Percentiles rank a stretch among this genome's conserved stretches.
Conservation (phyloP, 2,329 filamentous ascomycete species). For the Exophiala sideris region DNA sequence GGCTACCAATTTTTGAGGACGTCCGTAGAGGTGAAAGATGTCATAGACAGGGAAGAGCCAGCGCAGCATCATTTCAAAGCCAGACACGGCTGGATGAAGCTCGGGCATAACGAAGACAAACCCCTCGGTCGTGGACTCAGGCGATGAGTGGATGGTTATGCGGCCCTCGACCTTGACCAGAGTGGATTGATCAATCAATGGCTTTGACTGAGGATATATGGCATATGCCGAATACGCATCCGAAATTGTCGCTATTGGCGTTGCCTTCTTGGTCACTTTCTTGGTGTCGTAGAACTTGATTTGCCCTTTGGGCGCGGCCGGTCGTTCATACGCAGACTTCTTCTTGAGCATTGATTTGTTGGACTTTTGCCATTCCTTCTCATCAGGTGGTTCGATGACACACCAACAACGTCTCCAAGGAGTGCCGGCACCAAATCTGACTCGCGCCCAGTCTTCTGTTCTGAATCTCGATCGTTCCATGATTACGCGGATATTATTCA, state of each 20-base stretch:
- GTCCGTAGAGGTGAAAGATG: slow-evolving; percentile 85
- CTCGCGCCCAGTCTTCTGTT: slow-evolving; percentile 89
- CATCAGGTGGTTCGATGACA: slow-evolving; percentile 85
- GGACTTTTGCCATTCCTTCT: slow-evolving; percentile 82
- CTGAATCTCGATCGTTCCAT: slow-evolving; percentile 76
- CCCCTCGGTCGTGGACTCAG: slow-evolving; percentile 76
- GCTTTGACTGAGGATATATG: slow-evolving; percentile 92
- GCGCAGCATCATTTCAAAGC: slow-evolving; percentile 91
- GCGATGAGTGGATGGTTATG: slow-evolving; percentile 79
- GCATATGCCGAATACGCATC: slow-evolving; percentile 91
- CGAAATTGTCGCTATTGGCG: slow-evolving; percentile 85
- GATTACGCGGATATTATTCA: slow-evolving; percentile 88
- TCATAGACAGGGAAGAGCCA: slow-evolving; percentile 94
- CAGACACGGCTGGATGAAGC: slow-evolving; percentile 81
- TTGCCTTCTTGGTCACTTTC: slow-evolving; percentile 77
- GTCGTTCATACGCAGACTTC: slow-evolving; percentile 76
- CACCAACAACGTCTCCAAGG: slow-evolving; percentile 98
- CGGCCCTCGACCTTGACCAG: slow-evolving; percentile 89
- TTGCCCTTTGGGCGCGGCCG: slow-evolving; percentile 72
- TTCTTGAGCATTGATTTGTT: slow-evolving; percentile 75
- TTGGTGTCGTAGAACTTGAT: slow-evolving; percentile 96
- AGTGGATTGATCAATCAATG: slow-evolving; percentile 89
- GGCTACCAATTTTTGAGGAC: slow-evolving; percentile 79
- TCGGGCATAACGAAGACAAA: slow-evolving; percentile 99
- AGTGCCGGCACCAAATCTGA: slow-evolving; percentile 91